Conservation (phyloP, 2,329 filamentous ascomycete genomes). For the Zasmidium angulare region DNA sequence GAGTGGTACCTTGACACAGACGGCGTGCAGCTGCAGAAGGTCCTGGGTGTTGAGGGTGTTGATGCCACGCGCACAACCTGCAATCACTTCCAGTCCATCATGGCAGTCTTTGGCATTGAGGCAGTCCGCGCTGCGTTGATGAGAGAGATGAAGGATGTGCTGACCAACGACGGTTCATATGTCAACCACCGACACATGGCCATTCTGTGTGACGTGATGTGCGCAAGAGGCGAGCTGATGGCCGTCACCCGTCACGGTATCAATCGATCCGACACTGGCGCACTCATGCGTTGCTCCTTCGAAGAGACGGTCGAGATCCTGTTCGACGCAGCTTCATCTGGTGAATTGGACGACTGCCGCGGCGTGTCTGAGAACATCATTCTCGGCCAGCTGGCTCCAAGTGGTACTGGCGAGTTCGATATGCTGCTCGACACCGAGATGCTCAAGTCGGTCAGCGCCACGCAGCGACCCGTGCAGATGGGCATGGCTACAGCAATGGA, state of each 20-base stretch:
- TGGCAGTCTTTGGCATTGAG: conserved; percentile 94
- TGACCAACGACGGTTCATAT: conserved; percentile 98
- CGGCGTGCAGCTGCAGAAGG: conserved; percentile 80
- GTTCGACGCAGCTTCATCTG: conserved; percentile 88
- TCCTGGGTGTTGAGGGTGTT: conserved; percentile 83
- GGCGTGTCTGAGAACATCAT: conserved; percentile 99
- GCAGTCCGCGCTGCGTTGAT: conserved; percentile 84
- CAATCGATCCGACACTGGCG: conserved; percentile 95
- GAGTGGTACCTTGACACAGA: conserved; percentile 97
- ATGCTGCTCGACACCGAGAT: conserved; percentile 91
- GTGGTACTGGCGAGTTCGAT: conserved; percentile 95
- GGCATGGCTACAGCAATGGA: conserved; percentile 74
- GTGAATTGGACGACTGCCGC: conserved; percentile 94
- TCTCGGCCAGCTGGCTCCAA: conserved; percentile 92
- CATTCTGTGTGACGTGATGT: conserved; percentile 96
- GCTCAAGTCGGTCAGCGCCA: conserved; percentile 90
- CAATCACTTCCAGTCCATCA: conserved; percentile 93
- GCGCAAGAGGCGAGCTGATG: conserved; percentile 87
- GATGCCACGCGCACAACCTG: conserved; percentile 84
- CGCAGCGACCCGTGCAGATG: conserved; percentile 45
- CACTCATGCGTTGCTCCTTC: conserved; percentile 98
- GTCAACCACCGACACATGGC: conserved; percentile 98
- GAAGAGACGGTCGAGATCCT: conserved; percentile 99
- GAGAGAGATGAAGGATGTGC: conserved; percentile 83
- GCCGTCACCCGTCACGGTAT: conserved; percentile 98